Conservation (phyloP, 73 alveolate species). For the Paramecium primaurelia region DNA sequence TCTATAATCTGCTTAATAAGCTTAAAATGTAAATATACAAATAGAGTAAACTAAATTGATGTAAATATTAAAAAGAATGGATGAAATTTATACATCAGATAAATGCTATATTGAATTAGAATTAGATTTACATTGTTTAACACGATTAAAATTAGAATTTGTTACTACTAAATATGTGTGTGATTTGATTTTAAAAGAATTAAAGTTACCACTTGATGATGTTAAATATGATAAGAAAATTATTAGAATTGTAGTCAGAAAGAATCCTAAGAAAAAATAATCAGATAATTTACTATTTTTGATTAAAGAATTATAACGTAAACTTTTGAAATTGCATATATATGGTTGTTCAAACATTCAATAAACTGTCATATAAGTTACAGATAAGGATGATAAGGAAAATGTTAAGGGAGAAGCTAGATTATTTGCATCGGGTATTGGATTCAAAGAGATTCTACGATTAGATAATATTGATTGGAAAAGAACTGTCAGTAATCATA, state of each 20-base stretch:
- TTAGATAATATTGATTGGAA: slow-evolving; percentile 48
- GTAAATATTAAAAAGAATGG: not conserved
- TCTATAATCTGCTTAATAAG: not conserved
- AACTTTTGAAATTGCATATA: not conserved
- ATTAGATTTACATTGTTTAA: not conserved
- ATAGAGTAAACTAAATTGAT: not conserved
- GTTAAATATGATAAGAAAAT: not conserved
- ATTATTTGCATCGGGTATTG: slow-evolving; percentile 36
- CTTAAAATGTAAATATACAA: not conserved
- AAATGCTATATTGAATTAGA: not conserved
- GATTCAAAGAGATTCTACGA: not conserved
- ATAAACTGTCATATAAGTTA: not conserved
- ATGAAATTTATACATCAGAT: not conserved
- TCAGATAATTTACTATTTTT: not conserved
- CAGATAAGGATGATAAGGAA: not conserved
- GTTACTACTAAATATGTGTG: not conserved
- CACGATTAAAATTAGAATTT: not conserved
- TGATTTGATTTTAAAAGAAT: not conserved
- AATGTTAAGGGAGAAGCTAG: not conserved
- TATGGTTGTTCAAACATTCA: not conserved
- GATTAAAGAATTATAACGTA: not conserved
- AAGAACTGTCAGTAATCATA: slow-evolving; percentile 19
- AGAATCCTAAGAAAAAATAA: not conserved
- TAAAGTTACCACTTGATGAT: not conserved
- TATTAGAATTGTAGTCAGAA: slow-evolving; percentile 51